Evolutionary conservation across 2,329 filamentous ascomycete species (phyloP), one percentile per base, ranked within the genome.

Genomic region (Pseudogymnoascus sp.): DNA sequence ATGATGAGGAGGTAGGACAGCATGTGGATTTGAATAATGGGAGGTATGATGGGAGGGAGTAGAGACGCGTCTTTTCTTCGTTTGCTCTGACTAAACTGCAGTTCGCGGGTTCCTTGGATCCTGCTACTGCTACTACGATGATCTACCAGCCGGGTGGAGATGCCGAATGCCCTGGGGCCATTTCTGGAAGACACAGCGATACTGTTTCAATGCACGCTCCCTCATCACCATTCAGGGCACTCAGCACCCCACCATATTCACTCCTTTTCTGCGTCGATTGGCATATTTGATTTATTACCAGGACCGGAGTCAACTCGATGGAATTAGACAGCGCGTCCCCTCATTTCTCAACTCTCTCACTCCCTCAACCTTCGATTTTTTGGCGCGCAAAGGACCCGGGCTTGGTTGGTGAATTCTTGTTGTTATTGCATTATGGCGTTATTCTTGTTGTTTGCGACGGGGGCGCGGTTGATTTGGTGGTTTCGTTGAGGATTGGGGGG

Each of bases 1-100:
- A 99, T 72, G 94, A 97, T 61, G 94, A 97, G 67, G 89, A 92
- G 39, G 25, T 60, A 11, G 43, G 47, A 14, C 60, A 61, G 18
- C 28, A 37, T 39, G 43, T 58, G 33, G 43, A 61, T 61, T 20
- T 47, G 59, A 54, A 50, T 54, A 60, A 60, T 12, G 39, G 59
- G 6, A 20, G 59, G 12, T 60, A 54, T 4, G 59, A 60, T 50
- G 39, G 59, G 59, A 47, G 41, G 20, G 41, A 47, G 6, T 47
- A 47, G 41, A 47, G 1, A 35, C 12, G 33, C 4, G 14, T 4
- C 38, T 11, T 11, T 43, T n/a, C 12, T 25, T 47, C 14, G 41
- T 9, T 18, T n/a, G 41, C 12, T 25, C 14, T 1, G 41, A 47
- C 39, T 43, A 43, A 20, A 43, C 20, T 43, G 41, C 41, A 9